Percentiles rank a stretch among this genome's conserved stretches.
phyloP scores from a whole-genome alignment of 2,329 filamentous ascomycete species.

The Trichoderma pleuroti region DNA sequence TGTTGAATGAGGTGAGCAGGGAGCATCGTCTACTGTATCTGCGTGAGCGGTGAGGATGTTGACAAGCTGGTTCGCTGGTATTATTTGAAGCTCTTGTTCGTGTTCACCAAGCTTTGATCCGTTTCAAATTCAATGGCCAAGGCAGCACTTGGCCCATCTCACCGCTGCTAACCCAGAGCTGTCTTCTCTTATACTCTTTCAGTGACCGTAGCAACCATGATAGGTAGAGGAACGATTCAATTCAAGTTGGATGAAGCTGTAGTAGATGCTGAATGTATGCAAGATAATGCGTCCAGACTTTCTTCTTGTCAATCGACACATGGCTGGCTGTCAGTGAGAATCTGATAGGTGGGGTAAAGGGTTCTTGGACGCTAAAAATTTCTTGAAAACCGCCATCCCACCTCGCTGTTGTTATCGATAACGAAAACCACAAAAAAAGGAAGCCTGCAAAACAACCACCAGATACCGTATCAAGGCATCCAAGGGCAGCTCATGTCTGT shows the following conservation, averaged over 20 bases:
- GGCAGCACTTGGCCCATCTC: not conserved
- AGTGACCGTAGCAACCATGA: not conserved
- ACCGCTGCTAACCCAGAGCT: not conserved
- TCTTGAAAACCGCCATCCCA: constrained; percentile 1
- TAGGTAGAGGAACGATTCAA: not conserved
- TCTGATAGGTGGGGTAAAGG: not conserved
- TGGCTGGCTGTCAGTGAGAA: not conserved
- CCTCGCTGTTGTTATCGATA: not conserved
- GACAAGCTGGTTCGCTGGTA: not conserved
- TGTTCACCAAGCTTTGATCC: not conserved
- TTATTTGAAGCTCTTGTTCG: not conserved
- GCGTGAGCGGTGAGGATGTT: not conserved
- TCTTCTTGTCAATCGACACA: not conserved
- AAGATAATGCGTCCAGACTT: not conserved
- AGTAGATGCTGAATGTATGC: not conserved
- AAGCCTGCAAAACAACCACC: not conserved
- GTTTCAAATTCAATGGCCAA: not conserved
- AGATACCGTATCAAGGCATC: not conserved
- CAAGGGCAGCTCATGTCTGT: not conserved
- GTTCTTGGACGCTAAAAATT: constrained; percentile 4
- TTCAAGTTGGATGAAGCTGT: not conserved
- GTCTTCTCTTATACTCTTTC: not conserved
- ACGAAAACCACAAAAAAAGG: constrained; percentile 12
- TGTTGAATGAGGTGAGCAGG: not conserved
- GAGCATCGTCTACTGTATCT: not conserved